A percentile compares a stretch with the other conserved stretches of the same genome.
Evolutionary conservation across 371 early-diverging fungal genomes (phyloP).

Genomic region (Haplosporangium sp.): DNA sequence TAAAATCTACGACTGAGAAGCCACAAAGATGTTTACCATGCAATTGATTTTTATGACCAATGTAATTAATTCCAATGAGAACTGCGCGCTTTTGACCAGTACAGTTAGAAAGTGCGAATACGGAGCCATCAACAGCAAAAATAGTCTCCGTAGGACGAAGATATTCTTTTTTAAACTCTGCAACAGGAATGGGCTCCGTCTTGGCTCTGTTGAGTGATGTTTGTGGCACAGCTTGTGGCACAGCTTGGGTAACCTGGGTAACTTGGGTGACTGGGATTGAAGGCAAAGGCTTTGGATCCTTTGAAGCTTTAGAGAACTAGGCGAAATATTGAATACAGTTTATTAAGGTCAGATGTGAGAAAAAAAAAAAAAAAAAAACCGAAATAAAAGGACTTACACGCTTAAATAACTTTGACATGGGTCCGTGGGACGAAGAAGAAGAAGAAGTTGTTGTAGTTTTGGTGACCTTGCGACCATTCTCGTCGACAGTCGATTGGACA

Average conservation of each 20-base stretch:
- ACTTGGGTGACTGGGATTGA: conserved; percentile 13
- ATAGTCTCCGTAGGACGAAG: conserved; percentile 17
- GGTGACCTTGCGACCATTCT: conserved; percentile 2
- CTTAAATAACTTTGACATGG: conserved; percentile 49
- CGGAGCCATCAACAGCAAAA: conserved; percentile 17
- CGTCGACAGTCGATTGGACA: neutral
- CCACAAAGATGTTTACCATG: conserved; percentile 22
- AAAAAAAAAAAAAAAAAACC: no score
- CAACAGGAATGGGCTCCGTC: conserved; percentile 8
- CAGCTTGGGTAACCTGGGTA: no score
- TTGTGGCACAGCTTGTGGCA: neutral
- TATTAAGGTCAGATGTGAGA: neutral
- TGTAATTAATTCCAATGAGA: conserved; percentile 54
- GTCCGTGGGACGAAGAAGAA: neutral
- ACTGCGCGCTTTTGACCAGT: conserved; percentile 49
- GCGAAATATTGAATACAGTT: neutral
- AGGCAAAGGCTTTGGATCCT: conserved; percentile 34
- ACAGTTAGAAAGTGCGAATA: conserved; percentile 32
- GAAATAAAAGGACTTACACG: conserved; percentile 25
- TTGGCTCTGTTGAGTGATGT: neutral
- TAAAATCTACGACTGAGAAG: no score
- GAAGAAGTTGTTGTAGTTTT: conserved; percentile 1
- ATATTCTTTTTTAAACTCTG: conserved; percentile 7
- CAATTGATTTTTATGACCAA: conserved; percentile 30
- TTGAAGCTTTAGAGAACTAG: neutral